These are phyloP conservation scores for Crithidia mellificae DNA, from an alignment of 208 protist species.

Conservation along the genomic window DNA sequence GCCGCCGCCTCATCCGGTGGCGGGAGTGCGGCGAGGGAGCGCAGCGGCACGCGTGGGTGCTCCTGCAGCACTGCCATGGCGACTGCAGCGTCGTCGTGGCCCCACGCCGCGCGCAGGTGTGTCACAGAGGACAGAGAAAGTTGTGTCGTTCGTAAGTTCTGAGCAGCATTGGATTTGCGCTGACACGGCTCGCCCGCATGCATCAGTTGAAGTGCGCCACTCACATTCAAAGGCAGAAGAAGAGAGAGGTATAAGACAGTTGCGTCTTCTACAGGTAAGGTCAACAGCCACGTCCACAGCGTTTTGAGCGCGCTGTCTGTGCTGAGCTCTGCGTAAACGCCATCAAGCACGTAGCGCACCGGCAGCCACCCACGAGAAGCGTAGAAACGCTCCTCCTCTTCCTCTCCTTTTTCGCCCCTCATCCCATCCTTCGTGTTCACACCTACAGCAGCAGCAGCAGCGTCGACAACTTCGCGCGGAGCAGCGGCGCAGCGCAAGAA, in stretches of 20 bases:
- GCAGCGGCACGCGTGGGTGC: conserved; percentile 30
- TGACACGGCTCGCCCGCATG: neutral
- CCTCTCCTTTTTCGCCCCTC: too few relatives aligned
- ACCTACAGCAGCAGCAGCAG: neutral
- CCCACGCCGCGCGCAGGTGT: conserved; percentile 39
- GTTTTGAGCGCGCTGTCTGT: conserved; percentile 3
- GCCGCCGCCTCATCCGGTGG: neutral
- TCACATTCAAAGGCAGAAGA: conserved; percentile 9
- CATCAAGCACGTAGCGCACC: conserved; percentile 11
- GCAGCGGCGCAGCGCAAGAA: conserved; percentile 7
- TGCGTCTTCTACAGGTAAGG: neutral
- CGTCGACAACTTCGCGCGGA: neutral
- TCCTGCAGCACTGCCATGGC: conserved; percentile 21
- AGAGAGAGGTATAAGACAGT: conserved; percentile 10
- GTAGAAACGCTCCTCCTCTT: neutral
- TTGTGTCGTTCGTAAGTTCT: too few relatives aligned
- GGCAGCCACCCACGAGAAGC: conserved; percentile 22
- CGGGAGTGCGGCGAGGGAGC: conserved; percentile 1
- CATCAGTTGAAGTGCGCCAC: conserved; percentile 27
- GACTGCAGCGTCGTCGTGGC: conserved; percentile 23
- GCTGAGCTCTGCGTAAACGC: conserved; percentile 4
- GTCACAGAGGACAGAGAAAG: conserved; percentile 15
- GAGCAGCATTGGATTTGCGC: too few relatives aligned
- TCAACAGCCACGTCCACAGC: conserved; percentile 13
- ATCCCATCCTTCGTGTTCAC: too few relatives aligned